Conservation (phyloP, 2,329 filamentous ascomycete species). For the Cercospora sp. region DNA sequence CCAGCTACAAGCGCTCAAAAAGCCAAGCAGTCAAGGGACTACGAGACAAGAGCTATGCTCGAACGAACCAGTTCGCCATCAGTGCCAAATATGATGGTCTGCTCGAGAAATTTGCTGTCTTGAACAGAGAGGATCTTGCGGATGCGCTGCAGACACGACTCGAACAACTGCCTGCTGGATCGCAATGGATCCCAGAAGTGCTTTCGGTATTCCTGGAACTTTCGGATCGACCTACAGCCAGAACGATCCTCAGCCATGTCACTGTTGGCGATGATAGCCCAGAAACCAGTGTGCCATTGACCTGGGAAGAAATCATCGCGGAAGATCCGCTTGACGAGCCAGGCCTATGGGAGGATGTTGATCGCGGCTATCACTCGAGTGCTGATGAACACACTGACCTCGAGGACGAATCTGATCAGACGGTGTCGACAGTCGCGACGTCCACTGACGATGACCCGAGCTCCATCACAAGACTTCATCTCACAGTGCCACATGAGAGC, state of each 20-base stretch:
- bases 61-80: constrained; percentile 54
- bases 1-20: constrained; percentile 40
- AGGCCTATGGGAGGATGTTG: constrained; percentile 69
- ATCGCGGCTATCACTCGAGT: constrained; percentile 66
- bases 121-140: constrained; percentile 76
- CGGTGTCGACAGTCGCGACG: constrained; percentile 39
- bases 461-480: constrained; percentile 37
- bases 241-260: constrained; percentile 66
- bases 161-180: constrained; percentile 57
- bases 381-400: constrained; percentile 54
- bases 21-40: constrained; percentile 45
- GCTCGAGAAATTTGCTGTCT: constrained; percentile 81
- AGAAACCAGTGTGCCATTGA: constrained; percentile 48
- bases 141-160: constrained; percentile 65
- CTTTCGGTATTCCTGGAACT: constrained; percentile 77
- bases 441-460: constrained; percentile 43
- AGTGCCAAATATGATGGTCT: constrained; percentile 52
- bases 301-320: constrained; percentile 76
- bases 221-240: constrained; percentile 74
- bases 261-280: constrained; percentile 38
- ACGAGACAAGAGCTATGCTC: constrained; percentile 45
- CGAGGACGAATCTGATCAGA: constrained; percentile 36
- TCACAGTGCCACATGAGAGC: constrained; percentile 36
- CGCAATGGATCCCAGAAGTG: constrained; percentile 75
- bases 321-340: constrained; percentile 73